A percentile compares a stretch with the other conserved stretches of the same genome.
Conservation (phyloP, 2,329 filamentous ascomycete species). For the Juglanconis sp. region DNA sequence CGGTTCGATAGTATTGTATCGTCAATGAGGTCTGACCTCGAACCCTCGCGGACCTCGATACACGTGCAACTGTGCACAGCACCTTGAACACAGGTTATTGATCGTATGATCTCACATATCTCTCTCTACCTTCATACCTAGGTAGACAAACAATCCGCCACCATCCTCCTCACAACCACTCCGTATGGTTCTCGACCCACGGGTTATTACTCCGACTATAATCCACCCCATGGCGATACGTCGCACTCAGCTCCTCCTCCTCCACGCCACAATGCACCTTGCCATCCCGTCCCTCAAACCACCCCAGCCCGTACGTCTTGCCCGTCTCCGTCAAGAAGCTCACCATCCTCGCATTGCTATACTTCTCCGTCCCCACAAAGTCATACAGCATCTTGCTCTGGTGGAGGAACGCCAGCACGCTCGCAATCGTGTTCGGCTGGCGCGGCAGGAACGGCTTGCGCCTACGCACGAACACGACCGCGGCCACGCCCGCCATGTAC, state of each 20-base stretch:
- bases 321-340: constrained; percentile 54
- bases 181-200: constrained; percentile 38
- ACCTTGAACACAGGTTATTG: no score
- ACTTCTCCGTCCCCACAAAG: constrained; percentile 68
- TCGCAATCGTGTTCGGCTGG: constrained; percentile 75
- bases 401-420: constrained; percentile 73
- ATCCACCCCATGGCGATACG: constrained; percentile 62
- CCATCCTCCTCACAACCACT: constrained; percentile 31
- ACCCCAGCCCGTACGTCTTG: constrained; percentile 72
- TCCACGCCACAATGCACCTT: constrained; percentile 75
- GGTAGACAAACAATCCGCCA: not conserved
- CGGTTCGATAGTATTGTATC: no score
- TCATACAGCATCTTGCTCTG: constrained; percentile 76
- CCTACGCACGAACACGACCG: constrained; percentile 58
- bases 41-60: no score
- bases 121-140: no score
- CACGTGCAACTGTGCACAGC: no score
- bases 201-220: constrained; percentile 48
- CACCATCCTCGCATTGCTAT: constrained; percentile 60
- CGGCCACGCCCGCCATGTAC: constrained; percentile 60
- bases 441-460: constrained; percentile 70
- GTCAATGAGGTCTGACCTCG: no score
- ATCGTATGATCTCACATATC: no score
- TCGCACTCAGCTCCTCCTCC: constrained; percentile 65
- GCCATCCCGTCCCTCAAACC: constrained; percentile 72